These are phyloP conservation scores for Salix exigua DNA, from an alignment of 345 rosid species.

Conservation along the genomic window DNA sequence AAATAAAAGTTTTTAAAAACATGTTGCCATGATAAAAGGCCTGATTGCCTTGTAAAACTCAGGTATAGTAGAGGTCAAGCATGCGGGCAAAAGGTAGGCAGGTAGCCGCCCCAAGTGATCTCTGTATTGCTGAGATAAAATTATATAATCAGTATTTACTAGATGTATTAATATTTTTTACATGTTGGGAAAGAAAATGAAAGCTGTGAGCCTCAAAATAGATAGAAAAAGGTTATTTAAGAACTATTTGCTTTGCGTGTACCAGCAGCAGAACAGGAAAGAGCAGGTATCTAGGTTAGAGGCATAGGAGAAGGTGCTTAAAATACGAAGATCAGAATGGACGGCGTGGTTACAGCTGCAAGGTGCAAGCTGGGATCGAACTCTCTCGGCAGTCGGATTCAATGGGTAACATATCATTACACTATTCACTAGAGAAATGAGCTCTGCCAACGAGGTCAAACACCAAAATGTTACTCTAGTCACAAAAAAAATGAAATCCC, in stretches of 20 bases:
- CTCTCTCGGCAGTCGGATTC: not conserved
- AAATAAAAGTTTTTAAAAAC: no score
- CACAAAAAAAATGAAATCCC: not conserved
- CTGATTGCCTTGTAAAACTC: no score
- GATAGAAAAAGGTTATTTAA: not conserved
- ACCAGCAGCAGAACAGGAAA: not conserved
- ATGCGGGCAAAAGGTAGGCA: not conserved
- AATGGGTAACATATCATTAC: not conserved
- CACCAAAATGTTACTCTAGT: slow-evolving; percentile 1
- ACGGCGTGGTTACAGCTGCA: not conserved
- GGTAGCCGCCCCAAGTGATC: not conserved
- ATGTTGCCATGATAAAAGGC: no score
- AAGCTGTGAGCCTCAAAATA: not conserved
- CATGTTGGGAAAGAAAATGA: not conserved
- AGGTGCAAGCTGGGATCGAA: not conserved
- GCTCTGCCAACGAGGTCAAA: slow-evolving; percentile 39
- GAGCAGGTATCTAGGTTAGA: not conserved
- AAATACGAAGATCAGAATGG: not conserved
- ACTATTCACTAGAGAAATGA: not conserved
- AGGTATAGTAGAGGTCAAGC: not conserved
- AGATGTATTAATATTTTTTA: not conserved
- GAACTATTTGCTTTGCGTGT: not conserved
- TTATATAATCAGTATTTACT: no score
- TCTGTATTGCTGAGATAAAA: not conserved
- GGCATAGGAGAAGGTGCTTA: not conserved